Conservation (phyloP, 108 stramenopile species). For the Nitzschia sp. region DNA sequence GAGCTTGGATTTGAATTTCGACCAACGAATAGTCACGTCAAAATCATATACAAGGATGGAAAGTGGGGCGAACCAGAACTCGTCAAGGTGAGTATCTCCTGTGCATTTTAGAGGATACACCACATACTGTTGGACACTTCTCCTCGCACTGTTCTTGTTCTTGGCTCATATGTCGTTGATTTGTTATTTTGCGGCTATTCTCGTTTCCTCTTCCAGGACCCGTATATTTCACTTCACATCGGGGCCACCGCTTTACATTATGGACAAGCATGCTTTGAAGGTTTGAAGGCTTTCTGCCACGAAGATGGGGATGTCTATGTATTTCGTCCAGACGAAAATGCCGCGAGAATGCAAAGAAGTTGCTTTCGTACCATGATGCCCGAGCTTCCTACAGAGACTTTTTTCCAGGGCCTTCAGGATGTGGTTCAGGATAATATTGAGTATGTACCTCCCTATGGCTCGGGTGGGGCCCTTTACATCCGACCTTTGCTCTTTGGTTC, state of each 20-base stretch:
- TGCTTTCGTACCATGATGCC: slow-evolving; percentile 93
- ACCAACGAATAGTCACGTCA: slow-evolving; percentile 88
- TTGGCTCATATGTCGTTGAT: not conserved
- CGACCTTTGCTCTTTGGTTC: slow-evolving; percentile 95
- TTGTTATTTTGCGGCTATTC: not conserved
- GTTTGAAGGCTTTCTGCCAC: slow-evolving; percentile 96
- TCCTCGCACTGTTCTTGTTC: not conserved
- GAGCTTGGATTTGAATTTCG: slow-evolving; percentile 97
- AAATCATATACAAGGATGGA: slow-evolving; percentile 78
- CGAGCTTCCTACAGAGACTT: slow-evolving; percentile 76
- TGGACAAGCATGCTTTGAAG: slow-evolving; percentile 98
- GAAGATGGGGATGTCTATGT: slow-evolving; percentile 90
- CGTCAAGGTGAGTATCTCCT: slow-evolving; percentile 53
- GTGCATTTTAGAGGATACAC: too few species aligned
- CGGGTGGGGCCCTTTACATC: slow-evolving; percentile 93
- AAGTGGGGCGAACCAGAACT: slow-evolving; percentile 75
- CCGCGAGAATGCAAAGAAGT: slow-evolving; percentile 76
- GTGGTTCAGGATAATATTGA: slow-evolving; percentile 93
- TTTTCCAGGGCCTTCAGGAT: slow-evolving; percentile 88
- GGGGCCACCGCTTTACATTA: slow-evolving; percentile 98
- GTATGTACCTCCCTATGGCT: slow-evolving; percentile 96
- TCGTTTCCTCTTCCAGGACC: slow-evolving; percentile 38
- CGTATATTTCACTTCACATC: slow-evolving; percentile 92
- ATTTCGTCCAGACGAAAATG: slow-evolving; percentile 98
- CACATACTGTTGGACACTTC: not conserved